These are phyloP conservation scores for Amorphotheca resinae DNA, from an alignment of 495 filamentous ascomycete genomes.

Conservation along the genomic window DNA sequence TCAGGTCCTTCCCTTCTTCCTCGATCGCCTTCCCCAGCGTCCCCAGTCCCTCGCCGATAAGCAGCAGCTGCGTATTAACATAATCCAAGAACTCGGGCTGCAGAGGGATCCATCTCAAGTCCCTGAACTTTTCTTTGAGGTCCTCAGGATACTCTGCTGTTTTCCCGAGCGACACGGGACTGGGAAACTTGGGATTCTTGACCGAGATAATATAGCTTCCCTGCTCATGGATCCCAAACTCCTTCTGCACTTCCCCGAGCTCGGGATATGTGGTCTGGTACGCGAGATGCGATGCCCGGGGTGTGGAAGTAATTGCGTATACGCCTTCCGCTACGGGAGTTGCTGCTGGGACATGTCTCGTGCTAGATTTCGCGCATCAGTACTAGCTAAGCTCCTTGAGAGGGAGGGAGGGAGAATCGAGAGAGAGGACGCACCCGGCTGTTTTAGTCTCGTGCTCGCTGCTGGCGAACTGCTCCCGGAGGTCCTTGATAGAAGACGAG, in stretches of 20 bases:
- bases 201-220: conserved; percentile 71
- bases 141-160: conserved; percentile 60
- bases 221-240: conserved; percentile 57
- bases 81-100: conserved; percentile 69
- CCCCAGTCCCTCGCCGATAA: conserved; percentile 63
- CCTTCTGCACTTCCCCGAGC: conserved; percentile 59
- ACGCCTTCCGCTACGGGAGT: conserved; percentile 73
- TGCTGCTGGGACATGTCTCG: conserved; percentile 57
- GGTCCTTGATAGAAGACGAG: conserved; percentile 48
- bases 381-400: not conserved
- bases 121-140: conserved; percentile 60
- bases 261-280: conserved; percentile 79
- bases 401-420: too few relatives aligned
- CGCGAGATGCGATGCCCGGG: conserved; percentile 59
- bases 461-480: conserved; percentile 57
- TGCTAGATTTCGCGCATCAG: conserved; percentile 22
- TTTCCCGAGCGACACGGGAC: conserved; percentile 53
- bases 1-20: conserved; percentile 43
- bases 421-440: conserved; percentile 28
- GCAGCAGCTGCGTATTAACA: conserved; percentile 64
- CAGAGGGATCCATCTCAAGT: conserved; percentile 60
- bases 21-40: conserved; percentile 43
- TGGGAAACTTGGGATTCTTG: conserved; percentile 63
- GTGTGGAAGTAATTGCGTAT: conserved; percentile 68
- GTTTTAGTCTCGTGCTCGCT: conserved; percentile 70